Conservation (phyloP, 345 rosid species). For the Aegle marmelos region DNA sequence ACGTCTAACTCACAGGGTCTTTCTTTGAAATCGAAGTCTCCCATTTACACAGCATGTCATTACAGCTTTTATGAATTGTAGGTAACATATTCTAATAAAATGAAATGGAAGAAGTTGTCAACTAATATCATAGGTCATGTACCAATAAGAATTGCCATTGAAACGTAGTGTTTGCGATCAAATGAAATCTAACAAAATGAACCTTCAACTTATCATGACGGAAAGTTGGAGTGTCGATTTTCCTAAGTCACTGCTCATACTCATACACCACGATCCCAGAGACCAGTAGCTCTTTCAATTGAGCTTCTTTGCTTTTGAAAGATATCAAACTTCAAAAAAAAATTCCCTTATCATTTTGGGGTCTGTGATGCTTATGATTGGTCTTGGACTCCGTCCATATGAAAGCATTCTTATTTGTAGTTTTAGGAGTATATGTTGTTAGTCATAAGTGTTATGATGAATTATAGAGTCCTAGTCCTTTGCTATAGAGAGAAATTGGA, state of each 20-base stretch:
- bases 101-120: not conserved
- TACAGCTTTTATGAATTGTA: slow-evolving; percentile 21
- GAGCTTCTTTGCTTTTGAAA: slow-evolving; percentile 35
- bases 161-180: too few relatives aligned
- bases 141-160: too few relatives aligned
- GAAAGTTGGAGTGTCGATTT: slow-evolving; percentile 51
- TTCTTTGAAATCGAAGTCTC: not conserved
- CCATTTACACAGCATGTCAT: slow-evolving; percentile 32
- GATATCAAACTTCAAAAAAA: slow-evolving; percentile 32
- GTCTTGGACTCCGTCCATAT: not conserved
- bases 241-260: slow-evolving; percentile 54
- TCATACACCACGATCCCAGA: slow-evolving; percentile 34
- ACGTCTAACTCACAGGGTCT: slow-evolving; percentile 16
- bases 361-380: slow-evolving; percentile 36
- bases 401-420: too few relatives aligned
- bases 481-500: too few relatives aligned
- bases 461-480: too few relatives aligned
- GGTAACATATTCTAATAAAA: slow-evolving; percentile 11
- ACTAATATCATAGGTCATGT: not conserved
- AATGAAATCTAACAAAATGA: not conserved
- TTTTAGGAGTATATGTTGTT: too few relatives aligned
- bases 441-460: too few relatives aligned
- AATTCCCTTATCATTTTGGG: slow-evolving; percentile 45
- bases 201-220: slow-evolving; percentile 62
- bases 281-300: slow-evolving; percentile 23